These are phyloP conservation scores for Pseudisothecium myosuroides DNA, from an alignment of 225 moss, liverwort and hornwort species.

Conservation along the genomic window DNA sequence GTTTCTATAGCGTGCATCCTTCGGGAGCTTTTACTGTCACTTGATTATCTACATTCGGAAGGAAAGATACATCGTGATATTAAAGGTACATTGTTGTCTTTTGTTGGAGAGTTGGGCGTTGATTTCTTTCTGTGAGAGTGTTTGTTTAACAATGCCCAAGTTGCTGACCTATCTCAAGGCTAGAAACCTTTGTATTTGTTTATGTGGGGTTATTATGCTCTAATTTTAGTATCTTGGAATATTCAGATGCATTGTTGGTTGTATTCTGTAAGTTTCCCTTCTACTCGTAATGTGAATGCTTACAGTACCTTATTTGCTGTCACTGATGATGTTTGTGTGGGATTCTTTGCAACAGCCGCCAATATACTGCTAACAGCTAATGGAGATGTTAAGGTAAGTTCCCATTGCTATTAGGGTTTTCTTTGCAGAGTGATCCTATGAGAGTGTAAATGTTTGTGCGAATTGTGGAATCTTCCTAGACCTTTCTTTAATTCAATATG, in stretches of 20 bases:
- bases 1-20: slow-evolving; percentile 87
- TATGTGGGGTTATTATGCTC: background rate
- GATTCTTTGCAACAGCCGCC: slow-evolving; percentile 57
- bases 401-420: background rate
- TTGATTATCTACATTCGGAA: slow-evolving; percentile 90
- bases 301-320: background rate
- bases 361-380: slow-evolving; percentile 87
- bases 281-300: background rate
- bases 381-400: slow-evolving; percentile 89
- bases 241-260: background rate
- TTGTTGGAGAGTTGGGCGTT: background rate
- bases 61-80: slow-evolving; percentile 98
- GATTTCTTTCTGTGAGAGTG: background rate
- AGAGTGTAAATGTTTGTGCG: background rate
- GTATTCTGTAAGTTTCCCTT: background rate
- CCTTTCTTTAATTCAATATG: background rate
- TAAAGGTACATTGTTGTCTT: slow-evolving; percentile 47
- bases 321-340: background rate
- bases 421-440: background rate
- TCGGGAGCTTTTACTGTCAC: slow-evolving; percentile 73
- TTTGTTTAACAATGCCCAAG: background rate
- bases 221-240: background rate
- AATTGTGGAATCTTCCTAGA: background rate
- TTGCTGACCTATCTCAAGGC: background rate
- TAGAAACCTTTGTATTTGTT: background rate